Conservation (phyloP, 1,284 basidiomycete species). For the Marasmius sp. region DNA sequence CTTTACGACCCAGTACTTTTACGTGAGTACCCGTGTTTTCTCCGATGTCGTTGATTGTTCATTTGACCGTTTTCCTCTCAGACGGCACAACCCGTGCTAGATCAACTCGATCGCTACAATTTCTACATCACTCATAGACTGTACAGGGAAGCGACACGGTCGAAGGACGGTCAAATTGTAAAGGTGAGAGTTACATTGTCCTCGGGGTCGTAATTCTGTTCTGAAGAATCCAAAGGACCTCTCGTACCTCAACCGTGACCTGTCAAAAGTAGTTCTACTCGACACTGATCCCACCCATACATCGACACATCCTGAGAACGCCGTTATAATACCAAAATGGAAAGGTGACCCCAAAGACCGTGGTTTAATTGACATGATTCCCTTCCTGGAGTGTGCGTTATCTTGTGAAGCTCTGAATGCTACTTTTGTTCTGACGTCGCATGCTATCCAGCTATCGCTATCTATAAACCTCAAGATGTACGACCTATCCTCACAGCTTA, state of each 20-base stretch:
- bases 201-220: background rate
- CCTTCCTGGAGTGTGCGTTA: slow-evolving; percentile 91
- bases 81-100: slow-evolving; percentile 88
- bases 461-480: slow-evolving; percentile 84
- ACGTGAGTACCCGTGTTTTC: slow-evolving; percentile 54
- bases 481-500: slow-evolving; percentile 87
- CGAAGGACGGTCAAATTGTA: slow-evolving; percentile 76
- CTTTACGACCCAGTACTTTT: slow-evolving; percentile 90
- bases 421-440: slow-evolving; percentile 1
- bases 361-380: slow-evolving; percentile 88
- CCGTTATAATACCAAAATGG: slow-evolving; percentile 87
- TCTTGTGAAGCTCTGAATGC: background rate
- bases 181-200: slow-evolving; percentile 51
- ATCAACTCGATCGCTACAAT: slow-evolving; percentile 93
- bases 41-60: background rate
- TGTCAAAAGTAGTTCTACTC: slow-evolving; percentile 86
- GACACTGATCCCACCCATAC: slow-evolving; percentile 85
- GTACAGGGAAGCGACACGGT: slow-evolving; percentile 87
- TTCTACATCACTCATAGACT: slow-evolving; percentile 89
- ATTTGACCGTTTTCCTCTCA: slow-evolving; percentile 29
- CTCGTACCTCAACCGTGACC: slow-evolving; percentile 90
- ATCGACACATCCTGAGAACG: slow-evolving; percentile 86
- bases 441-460: slow-evolving; percentile 71
- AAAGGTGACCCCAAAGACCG: slow-evolving; percentile 77
- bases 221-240: slow-evolving; percentile 60